Evolutionary conservation across 2,329 filamentous ascomycete genomes (phyloP).

Genomic region (Orbilia brochopaga): DNA sequence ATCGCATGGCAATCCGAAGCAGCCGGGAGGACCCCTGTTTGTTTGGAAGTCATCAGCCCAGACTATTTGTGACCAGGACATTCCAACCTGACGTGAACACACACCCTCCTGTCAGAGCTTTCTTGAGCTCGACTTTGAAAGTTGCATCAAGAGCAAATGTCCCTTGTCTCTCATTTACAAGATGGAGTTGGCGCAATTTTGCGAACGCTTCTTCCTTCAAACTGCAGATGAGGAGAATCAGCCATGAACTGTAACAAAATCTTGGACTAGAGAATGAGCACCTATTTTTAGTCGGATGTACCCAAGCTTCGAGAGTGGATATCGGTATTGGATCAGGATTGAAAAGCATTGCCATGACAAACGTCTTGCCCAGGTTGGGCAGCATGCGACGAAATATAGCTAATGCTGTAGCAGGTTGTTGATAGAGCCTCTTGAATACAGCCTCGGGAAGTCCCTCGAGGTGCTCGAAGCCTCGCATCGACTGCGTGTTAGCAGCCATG

Average conservation of each 20-base stretch:
- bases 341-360: slow-evolving; percentile 95
- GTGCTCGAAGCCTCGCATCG: slow-evolving; percentile 69
- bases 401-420: slow-evolving; percentile 91
- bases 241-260: background rate
- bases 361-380: slow-evolving; percentile 86
- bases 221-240: slow-evolving; percentile 63
- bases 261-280: slow-evolving; percentile 55
- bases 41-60: background rate
- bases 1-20: slow-evolving; percentile 82
- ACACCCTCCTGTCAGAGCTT: slow-evolving; percentile 80
- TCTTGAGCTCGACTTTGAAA: slow-evolving; percentile 81
- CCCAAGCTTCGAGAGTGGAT: slow-evolving; percentile 84
- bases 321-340: slow-evolving; percentile 79
- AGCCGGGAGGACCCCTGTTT: slow-evolving; percentile 72
- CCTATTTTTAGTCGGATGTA: slow-evolving; percentile 71
- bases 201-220: slow-evolving; percentile 84
- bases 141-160: slow-evolving; percentile 70
- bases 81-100: background rate
- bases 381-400: slow-evolving; percentile 98
- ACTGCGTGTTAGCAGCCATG: slow-evolving; percentile 20
- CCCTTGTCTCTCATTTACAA: slow-evolving; percentile 66
- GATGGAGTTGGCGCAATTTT: slow-evolving; percentile 83
- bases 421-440: slow-evolving; percentile 89
- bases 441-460: slow-evolving; percentile 88
- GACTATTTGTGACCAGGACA: background rate